phyloP scores from a whole-genome alignment of 345 rosid species.

The Linum usitatissimum region DNA sequence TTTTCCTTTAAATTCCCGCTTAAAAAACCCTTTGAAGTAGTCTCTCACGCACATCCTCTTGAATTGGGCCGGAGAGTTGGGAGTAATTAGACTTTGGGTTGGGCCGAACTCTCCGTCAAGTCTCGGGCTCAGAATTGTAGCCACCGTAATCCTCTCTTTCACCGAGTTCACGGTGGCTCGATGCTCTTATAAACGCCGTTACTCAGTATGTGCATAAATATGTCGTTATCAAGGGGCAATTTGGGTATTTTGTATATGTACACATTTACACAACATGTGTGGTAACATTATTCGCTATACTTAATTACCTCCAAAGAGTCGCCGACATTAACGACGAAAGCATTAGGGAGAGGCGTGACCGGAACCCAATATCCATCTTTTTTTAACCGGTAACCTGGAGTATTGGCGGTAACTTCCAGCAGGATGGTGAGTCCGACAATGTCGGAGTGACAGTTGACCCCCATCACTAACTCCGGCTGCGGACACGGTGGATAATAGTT shows the following conservation, averaged over 20 bases:
- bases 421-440: slow-evolving; percentile 15
- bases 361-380: background rate
- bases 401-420: slow-evolving; percentile 4
- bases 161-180: slow-evolving; percentile 3
- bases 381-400: background rate
- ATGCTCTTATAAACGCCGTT: slow-evolving; percentile 12
- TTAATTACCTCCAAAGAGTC: slow-evolving; percentile 14
- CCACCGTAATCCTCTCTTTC: slow-evolving; percentile 12
- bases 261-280: too few species aligned
- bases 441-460: slow-evolving; percentile 13
- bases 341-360: slow-evolving; percentile 11
- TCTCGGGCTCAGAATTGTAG: slow-evolving; percentile 8
- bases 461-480: slow-evolving; percentile 17
- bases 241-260: too few species aligned
- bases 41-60: slow-evolving; percentile 8
- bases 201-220: background rate
- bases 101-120: slow-evolving; percentile 10
- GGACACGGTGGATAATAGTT: slow-evolving; percentile 20
- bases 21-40: background rate
- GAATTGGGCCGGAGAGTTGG: slow-evolving; percentile 7
- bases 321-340: slow-evolving; percentile 17
- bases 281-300: too few species aligned
- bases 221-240: background rate
- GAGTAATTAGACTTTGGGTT: slow-evolving; percentile 10
- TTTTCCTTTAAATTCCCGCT: slow-evolving; percentile 9